Percentiles rank a stretch among this genome's conserved stretches.
These are phyloP conservation scores for Cyclocybe aegerita DNA, from an alignment of 768 basidiomycete species.

Conservation along the genomic window DNA sequence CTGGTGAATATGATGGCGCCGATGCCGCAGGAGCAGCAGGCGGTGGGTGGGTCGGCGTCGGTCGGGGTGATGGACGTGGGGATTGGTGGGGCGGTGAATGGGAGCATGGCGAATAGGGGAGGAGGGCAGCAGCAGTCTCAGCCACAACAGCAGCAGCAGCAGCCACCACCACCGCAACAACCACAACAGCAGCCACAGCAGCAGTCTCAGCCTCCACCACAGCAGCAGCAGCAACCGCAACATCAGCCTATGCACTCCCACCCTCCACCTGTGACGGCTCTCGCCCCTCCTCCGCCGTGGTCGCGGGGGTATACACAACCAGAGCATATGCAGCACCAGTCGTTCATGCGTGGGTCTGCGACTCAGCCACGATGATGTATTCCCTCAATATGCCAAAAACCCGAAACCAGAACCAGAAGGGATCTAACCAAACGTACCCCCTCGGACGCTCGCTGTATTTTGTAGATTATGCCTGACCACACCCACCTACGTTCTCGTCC, in stretches of 20 bases:
- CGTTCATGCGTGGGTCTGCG: conserved; percentile 33
- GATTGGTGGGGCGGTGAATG: no score
- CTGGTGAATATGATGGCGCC: conserved; percentile 38
- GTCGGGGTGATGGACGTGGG: background rate
- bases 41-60: no score
- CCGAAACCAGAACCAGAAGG: no score
- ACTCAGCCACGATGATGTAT: conserved; percentile 7
- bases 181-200: conserved; percentile 9
- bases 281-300: conserved; percentile 27
- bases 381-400: no score
- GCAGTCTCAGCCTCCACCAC: conserved; percentile 11
- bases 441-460: no score
- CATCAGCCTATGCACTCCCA: no score
- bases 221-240: conserved; percentile 5
- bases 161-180: conserved; percentile 19
- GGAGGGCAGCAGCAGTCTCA: no score
- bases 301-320: conserved; percentile 24
- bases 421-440: no score
- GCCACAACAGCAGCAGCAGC: background rate
- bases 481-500: no score
- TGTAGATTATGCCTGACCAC: no score
- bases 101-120: no score
- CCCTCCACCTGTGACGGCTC: conserved; percentile 8
- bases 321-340: conserved; percentile 36
- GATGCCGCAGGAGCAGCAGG: conserved; percentile 2